Base-by-base conservation (phyloP, 257 asterid genomes). In the Petunia secreta region DNA sequence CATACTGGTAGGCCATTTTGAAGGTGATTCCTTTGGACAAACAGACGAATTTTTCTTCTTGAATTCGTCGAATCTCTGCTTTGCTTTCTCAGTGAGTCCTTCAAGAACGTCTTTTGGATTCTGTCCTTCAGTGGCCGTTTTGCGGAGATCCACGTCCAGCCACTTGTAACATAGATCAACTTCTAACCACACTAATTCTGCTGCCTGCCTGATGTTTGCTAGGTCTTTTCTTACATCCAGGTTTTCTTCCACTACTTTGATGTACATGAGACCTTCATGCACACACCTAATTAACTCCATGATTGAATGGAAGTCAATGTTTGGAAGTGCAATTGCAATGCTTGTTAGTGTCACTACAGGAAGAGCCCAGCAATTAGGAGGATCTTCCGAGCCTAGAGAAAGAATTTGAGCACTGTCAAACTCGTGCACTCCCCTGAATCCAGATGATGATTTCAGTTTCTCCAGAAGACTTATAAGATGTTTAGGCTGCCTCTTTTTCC, bases 351-450 rank as follows among this genome's bases (percentile, higher is more conserved):
- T 92, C 80, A 88, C 98, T 75, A 92, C 88, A 14, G 98, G 98
- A 73, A 94, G 97, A 57, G 98, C 95, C 98, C 98, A 94, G 89
- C 94, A 86, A 81, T 91, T 86, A 11, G 92, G 94, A 75, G 98
- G 97, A 80, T 90, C 93, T 77, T 83, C 89, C 16, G 80, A 81
- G 50, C 86, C 92, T 75, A 92, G 80, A n/a, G 96, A 85, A 66
- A 86, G 92, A 60, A 94, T 89, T 52, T 71, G 77, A 75, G 84
- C 82, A 55, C 66, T 87, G 85, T 94, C 98, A 13, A 94, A 94
- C 59, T 75, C 80, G 34, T 84, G 75, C 41, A 92, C 89, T 64
- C 94, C 98, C 63, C 86, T 84, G 41, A 92, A 90, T 71, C 88
- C 90, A 41, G 57, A 65, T 0, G 87, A 63, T 59, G 91, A 83